Percentiles rank a stretch among this genome's conserved stretches.
Evolutionary conservation across 2,329 filamentous ascomycete species (phyloP).

Genomic region (Colletotrichum zoysiae): DNA sequence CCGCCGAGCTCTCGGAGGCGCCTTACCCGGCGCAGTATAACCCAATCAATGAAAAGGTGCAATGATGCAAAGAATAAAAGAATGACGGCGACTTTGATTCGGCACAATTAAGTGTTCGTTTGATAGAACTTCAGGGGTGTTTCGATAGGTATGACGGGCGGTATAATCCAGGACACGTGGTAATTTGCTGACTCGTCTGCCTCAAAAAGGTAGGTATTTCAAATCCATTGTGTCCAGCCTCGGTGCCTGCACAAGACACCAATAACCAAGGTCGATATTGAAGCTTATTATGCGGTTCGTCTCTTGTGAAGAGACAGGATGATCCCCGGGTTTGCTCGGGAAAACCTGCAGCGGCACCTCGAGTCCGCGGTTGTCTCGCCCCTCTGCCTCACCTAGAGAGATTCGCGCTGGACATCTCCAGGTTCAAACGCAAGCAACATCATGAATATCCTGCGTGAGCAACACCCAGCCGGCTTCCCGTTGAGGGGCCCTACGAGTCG

Average conservation of each 20-base stretch:
- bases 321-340: constrained; percentile 48
- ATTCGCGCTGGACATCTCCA: constrained; percentile 64
- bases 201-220: constrained; percentile 7
- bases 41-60: neutral
- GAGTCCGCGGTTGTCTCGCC: constrained; percentile 63
- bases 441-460: constrained; percentile 63
- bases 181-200: neutral
- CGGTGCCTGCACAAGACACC: neutral
- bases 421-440: constrained; percentile 60
- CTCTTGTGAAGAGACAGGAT: constrained; percentile 47
- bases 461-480: constrained; percentile 54
- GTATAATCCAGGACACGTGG: neutral
- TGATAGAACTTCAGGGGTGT: neutral
- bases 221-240: neutral
- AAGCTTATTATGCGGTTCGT: neutral
- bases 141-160: neutral
- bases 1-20: neutral
- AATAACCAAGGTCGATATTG: neutral
- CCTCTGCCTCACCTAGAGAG: constrained; percentile 61
- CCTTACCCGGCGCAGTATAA: too few relatives aligned
- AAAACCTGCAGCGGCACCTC: constrained; percentile 70
- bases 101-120: neutral
- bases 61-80: neutral
- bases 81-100: neutral
- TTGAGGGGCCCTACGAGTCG: constrained; percentile 63